These are phyloP conservation scores for Curvularia eragrostidis DNA, from an alignment of 2,329 filamentous ascomycete genomes.

Conservation along the genomic window DNA sequence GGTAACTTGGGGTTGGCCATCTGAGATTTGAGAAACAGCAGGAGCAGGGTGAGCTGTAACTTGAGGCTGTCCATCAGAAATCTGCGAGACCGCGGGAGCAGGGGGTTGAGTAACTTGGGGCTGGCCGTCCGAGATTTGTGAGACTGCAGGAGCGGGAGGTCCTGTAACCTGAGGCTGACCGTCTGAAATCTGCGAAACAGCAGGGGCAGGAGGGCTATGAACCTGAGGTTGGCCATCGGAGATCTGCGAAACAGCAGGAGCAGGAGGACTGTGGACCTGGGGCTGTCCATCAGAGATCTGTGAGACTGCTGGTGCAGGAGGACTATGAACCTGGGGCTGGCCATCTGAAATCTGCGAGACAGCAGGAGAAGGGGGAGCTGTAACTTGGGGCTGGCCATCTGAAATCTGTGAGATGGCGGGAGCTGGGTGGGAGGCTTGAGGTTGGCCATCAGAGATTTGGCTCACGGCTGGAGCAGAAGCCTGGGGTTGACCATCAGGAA, in stretches of 20 bases:
- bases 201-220: slow-evolving; percentile 4
- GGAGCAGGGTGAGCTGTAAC: slow-evolving; percentile 10
- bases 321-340: slow-evolving; percentile 22
- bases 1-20: slow-evolving; percentile 10
- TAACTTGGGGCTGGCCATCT: slow-evolving; percentile 40
- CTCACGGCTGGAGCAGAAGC: slow-evolving; percentile 27
- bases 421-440: slow-evolving; percentile 22
- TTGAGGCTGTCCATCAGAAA: not conserved
- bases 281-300: slow-evolving; percentile 25
- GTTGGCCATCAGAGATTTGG: slow-evolving; percentile 38
- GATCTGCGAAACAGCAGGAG: slow-evolving; percentile 24
- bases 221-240: slow-evolving; percentile 32
- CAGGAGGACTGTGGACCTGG: slow-evolving; percentile 26
- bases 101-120: slow-evolving; percentile 15
- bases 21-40: not conserved
- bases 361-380: slow-evolving; percentile 20
- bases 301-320: slow-evolving; percentile 23
- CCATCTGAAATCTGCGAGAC: slow-evolving; percentile 31
- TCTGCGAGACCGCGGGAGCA: not conserved
- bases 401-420: slow-evolving; percentile 36
- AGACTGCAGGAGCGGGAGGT: slow-evolving; percentile 1
- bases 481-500: slow-evolving; percentile 34
- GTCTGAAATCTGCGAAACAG: not conserved
- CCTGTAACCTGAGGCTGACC: slow-evolving; percentile 10
- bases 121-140: not conserved